Conservation (phyloP, 371 early-diverging fungal genomes). For the Rhizopus stolonifer region DNA sequence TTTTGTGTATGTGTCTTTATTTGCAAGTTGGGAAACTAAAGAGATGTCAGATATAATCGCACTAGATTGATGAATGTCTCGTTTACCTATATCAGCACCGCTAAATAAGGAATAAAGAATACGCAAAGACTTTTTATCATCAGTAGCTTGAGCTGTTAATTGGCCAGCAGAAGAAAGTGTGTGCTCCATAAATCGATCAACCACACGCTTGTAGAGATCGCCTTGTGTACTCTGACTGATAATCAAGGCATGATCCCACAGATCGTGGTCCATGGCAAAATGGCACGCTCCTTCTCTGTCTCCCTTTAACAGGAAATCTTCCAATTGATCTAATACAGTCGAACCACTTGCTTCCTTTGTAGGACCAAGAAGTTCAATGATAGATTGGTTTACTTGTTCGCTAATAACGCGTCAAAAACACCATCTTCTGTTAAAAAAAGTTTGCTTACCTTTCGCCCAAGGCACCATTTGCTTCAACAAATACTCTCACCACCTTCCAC, state of each 20-base stretch:
- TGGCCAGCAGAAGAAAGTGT: constrained; percentile 43
- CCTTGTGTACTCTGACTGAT: constrained; percentile 72
- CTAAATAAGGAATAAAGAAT: constrained; percentile 75
- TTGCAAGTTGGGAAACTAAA: constrained; percentile 31
- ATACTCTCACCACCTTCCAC: constrained; percentile 63
- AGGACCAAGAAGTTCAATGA: constrained; percentile 19
- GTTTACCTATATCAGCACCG: constrained; percentile 57
- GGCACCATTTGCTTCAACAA: constrained; percentile 63
- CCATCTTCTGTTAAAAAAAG: background rate
- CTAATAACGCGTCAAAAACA: constrained; percentile 1
- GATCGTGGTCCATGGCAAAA: constrained; percentile 60
- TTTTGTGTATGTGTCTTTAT: constrained; percentile 8
- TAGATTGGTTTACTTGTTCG: constrained; percentile 16
- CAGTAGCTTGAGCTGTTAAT: constrained; percentile 18
- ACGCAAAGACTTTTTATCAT: constrained; percentile 63
- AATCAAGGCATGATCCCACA: constrained; percentile 90
- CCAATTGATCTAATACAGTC: constrained; percentile 50
- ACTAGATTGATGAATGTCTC: too few relatives aligned
- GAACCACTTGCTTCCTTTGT: constrained; percentile 11
- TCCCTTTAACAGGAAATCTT: constrained; percentile 66
- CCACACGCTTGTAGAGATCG: constrained; percentile 75
- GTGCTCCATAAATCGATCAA: constrained; percentile 64
- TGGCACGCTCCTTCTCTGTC: constrained; percentile 74
- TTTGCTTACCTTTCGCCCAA: constrained; percentile 38
- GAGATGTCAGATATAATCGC: background rate